Percentiles rank a stretch among this genome's conserved stretches.
Evolutionary conservation across 2,329 filamentous ascomycete genomes (phyloP).

Genomic region (Fusarium hainanense): DNA sequence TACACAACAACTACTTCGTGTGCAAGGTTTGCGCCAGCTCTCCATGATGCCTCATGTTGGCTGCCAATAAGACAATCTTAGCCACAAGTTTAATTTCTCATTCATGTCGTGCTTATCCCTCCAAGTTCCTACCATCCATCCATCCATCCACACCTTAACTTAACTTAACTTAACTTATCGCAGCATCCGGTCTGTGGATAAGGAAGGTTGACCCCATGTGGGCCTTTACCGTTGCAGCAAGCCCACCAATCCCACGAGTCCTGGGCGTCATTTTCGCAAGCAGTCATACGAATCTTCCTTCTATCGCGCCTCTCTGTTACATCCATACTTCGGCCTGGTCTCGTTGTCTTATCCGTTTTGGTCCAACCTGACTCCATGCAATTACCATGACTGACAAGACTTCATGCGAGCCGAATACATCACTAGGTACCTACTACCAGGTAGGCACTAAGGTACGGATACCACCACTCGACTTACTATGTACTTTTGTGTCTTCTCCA

Average conservation of each 20-base stretch:
- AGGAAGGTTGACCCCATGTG: conserved; percentile 34
- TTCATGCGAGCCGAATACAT: conserved; percentile 4
- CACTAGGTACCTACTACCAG: not conserved
- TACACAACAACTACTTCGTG: not conserved
- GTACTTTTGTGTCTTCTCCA: not conserved
- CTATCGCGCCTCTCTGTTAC: conserved; percentile 27
- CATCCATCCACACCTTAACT: conserved; percentile 17
- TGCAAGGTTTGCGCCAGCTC: conserved; percentile 19
- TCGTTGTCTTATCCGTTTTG: conserved; percentile 24
- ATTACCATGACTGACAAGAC: not conserved
- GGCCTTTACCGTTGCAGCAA: conserved; percentile 18
- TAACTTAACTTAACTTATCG: conserved; percentile 24
- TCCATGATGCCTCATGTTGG: not conserved
- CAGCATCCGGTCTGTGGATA: conserved; percentile 4
- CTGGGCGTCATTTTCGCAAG: conserved; percentile 31
- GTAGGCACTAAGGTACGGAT: not conserved
- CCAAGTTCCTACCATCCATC: conserved; percentile 1
- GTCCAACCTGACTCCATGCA: conserved; percentile 6
- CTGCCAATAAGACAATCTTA: conserved; percentile 25
- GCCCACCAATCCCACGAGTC: conserved; percentile 38
- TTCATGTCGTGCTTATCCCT: conserved; percentile 29
- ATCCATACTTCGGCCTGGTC: conserved; percentile 25
- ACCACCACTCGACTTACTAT: not conserved
- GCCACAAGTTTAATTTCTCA: conserved; percentile 37
- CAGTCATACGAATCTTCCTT: conserved; percentile 36